Percentiles rank a stretch among this genome's conserved stretches.
Evolutionary conservation across 331 rosid genomes (phyloP).

Genomic region (Quercus phellos): DNA sequence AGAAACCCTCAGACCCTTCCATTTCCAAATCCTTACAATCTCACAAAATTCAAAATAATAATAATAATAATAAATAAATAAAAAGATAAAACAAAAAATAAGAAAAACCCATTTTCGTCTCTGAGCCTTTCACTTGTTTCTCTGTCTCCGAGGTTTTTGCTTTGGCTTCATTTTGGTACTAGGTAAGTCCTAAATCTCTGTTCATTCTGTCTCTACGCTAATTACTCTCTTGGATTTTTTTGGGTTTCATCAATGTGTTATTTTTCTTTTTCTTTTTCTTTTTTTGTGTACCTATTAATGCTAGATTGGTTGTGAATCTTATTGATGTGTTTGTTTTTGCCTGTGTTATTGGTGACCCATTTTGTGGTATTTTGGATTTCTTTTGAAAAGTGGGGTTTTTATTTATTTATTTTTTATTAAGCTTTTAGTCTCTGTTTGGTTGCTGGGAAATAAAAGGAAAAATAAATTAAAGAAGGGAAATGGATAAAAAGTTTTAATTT

Average conservation of each 20-base stretch:
- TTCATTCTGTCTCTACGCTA: neutral
- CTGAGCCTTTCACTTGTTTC: neutral
- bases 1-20: too few species aligned
- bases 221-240: too few species aligned
- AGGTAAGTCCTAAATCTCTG: conserved; percentile 8
- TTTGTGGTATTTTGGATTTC: neutral
- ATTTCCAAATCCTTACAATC: too few species aligned
- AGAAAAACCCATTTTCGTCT: too few species aligned
- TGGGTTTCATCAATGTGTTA: too few species aligned
- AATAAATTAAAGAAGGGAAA: neutral
- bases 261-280: neutral
- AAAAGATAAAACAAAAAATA: too few species aligned
- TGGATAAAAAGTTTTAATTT: neutral
- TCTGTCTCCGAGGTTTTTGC: neutral
- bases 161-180: neutral
- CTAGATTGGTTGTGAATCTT: neutral
- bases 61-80: too few species aligned
- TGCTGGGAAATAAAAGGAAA: neutral
- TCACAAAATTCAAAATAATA: too few species aligned
- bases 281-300: neutral
- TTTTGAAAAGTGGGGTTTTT: neutral
- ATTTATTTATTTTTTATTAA: too few species aligned
- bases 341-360: neutral
- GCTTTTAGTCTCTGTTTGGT: neutral
- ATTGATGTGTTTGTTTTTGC: neutral